Percentiles rank a stretch among this genome's conserved stretches.
Evolutionary conservation across 106 monocot species (phyloP).

Genomic region (Phalaenopsis aphrodite): DNA sequence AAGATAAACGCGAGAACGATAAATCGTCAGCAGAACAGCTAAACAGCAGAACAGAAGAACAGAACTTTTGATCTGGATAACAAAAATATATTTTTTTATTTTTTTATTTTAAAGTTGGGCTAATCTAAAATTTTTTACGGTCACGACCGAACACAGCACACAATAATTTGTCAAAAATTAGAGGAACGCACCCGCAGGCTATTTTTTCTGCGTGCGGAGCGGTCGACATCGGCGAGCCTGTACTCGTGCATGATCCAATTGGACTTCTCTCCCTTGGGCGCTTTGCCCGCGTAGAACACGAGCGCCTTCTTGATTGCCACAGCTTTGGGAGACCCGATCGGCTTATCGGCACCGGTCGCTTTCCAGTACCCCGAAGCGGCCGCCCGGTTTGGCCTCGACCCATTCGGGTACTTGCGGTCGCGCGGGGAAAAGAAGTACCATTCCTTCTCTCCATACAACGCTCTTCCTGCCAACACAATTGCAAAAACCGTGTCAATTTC

Average conservation of each 20-base stretch:
- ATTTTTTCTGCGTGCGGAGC: constrained; percentile 50
- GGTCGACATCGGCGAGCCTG: constrained; percentile 70
- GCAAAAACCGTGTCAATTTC: too few relatives aligned
- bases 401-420: constrained; percentile 81
- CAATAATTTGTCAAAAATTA: too few relatives aligned
- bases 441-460: constrained; percentile 71
- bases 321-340: constrained; percentile 46
- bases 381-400: constrained; percentile 72
- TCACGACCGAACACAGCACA: too few relatives aligned
- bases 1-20: not conserved
- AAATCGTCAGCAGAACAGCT: too few relatives aligned
- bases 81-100: too few relatives aligned
- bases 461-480: constrained; percentile 26
- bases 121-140: too few relatives aligned
- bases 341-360: constrained; percentile 90
- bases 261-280: constrained; percentile 73
- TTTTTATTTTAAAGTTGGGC: too few relatives aligned
- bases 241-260: constrained; percentile 99
- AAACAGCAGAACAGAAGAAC: too few relatives aligned
- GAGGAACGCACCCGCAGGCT: constrained; percentile 37
- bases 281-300: constrained; percentile 80
- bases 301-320: constrained; percentile 87
- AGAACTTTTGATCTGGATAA: too few relatives aligned
- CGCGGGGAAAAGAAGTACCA: constrained; percentile 95
- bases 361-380: constrained; percentile 84